Conservation (phyloP, 2,329 filamentous ascomycete genomes). For the Coccinonectria pachysandricola region DNA sequence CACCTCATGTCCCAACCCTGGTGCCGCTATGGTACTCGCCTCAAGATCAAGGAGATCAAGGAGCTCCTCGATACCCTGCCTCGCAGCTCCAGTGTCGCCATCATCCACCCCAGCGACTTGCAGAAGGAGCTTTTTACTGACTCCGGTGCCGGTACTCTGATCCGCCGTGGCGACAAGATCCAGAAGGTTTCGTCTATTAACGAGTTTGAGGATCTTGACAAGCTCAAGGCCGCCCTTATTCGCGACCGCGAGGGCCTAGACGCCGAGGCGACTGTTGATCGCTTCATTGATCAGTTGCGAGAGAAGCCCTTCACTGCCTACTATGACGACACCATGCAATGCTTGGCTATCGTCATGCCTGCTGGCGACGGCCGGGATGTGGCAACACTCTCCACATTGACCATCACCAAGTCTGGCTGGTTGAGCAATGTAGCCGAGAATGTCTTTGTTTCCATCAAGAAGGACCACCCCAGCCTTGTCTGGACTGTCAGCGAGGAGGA, state of each 20-base stretch:
- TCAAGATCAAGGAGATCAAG: constrained; percentile 98
- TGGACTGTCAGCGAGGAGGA: constrained; percentile 97
- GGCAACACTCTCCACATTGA: constrained; percentile 80
- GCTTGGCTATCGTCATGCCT: constrained; percentile 78
- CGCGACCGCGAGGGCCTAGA: constrained; percentile 75
- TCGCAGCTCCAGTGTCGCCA: constrained; percentile 86
- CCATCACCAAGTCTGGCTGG: constrained; percentile 91
- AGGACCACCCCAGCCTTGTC: constrained; percentile 80
- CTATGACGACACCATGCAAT: constrained; percentile 89
- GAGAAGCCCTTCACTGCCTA: constrained; percentile 81
- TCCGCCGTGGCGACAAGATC: constrained; percentile 85
- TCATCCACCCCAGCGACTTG: constrained; percentile 91
- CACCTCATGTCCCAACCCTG: constrained; percentile 86
- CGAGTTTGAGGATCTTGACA: constrained; percentile 65
- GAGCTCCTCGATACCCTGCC: constrained; percentile 82
- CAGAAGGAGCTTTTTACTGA: constrained; percentile 97
- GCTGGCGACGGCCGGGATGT: constrained; percentile 54
- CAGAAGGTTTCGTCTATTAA: constrained; percentile 59
- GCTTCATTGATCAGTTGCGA: constrained; percentile 71
- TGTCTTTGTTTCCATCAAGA: constrained; percentile 86
- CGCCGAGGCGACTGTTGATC: constrained; percentile 72
- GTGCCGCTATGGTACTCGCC: constrained; percentile 86
- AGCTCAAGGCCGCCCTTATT: constrained; percentile 73
- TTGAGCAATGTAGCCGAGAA: constrained; percentile 92
- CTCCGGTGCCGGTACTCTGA: constrained; percentile 85